Evolutionary conservation across 805 yeast genomes (phyloP).

Genomic region (Yueomyces sp.): DNA sequence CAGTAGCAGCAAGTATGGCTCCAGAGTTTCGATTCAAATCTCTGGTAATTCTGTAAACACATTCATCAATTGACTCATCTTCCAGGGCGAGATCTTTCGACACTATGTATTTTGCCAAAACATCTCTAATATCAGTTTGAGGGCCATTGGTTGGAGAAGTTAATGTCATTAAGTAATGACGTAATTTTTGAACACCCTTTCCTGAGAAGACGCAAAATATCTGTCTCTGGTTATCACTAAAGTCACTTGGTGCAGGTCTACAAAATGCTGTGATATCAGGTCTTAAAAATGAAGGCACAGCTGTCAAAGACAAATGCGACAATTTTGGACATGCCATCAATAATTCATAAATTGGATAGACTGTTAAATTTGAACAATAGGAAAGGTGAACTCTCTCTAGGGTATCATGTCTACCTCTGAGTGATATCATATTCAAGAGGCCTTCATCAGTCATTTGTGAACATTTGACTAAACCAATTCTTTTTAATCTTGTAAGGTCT

Average conservation of each 20-base stretch:
- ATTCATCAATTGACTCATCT: slow-evolving; percentile 17
- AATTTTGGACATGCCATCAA: slow-evolving; percentile 71
- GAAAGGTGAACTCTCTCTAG: slow-evolving; percentile 88
- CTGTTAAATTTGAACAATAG: slow-evolving; percentile 70
- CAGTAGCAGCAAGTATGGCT: slow-evolving; percentile 24
- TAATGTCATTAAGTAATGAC: slow-evolving; percentile 47
- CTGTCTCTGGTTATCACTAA: slow-evolving; percentile 71
- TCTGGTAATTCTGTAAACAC: slow-evolving; percentile 15
- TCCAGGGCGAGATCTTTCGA: slow-evolving; percentile 14
- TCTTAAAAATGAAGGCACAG: slow-evolving; percentile 79
- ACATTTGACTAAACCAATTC: slow-evolving; percentile 92
- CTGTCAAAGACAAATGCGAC: slow-evolving; percentile 86
- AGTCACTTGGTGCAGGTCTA: slow-evolving; percentile 86
- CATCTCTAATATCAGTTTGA: slow-evolving; percentile 21
- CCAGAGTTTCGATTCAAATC: slow-evolving; percentile 23
- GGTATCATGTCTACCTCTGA: slow-evolving; percentile 62
- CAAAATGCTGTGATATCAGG: slow-evolving; percentile 77
- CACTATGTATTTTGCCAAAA: slow-evolving; percentile 18
- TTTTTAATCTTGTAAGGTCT: slow-evolving; percentile 60
- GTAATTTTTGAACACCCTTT: slow-evolving; percentile 63
- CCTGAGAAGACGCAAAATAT: slow-evolving; percentile 92
- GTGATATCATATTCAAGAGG: slow-evolving; percentile 48
- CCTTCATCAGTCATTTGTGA: slow-evolving; percentile 79
- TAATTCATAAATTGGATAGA: slow-evolving; percentile 63
- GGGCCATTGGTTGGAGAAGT: slow-evolving; percentile 24